These are phyloP conservation scores for Podospora didyma DNA, from an alignment of 495 filamentous ascomycete genomes.

Conservation along the genomic window DNA sequence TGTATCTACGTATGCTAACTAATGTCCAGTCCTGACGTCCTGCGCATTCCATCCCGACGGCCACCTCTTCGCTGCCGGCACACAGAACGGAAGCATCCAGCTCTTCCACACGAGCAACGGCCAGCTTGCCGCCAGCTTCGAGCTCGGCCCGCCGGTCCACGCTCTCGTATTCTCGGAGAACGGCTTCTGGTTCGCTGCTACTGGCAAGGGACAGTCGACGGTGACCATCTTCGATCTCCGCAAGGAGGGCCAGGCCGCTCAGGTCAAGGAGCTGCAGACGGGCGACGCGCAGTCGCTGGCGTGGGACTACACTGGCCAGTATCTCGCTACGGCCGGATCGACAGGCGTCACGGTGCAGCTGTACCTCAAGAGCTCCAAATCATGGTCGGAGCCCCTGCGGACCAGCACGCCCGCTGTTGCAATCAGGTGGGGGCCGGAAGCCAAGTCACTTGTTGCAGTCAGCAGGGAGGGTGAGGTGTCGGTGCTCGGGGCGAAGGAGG, in stretches of 20 bases:
- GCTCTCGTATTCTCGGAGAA: constrained; percentile 90
- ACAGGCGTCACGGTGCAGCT: constrained; percentile 82
- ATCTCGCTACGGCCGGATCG: constrained; percentile 75
- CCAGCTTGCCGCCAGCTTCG: constrained; percentile 64
- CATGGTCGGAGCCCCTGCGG: constrained; percentile 82
- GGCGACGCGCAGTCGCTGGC: constrained; percentile 68
- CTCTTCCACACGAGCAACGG: constrained; percentile 80
- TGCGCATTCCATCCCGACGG: constrained; percentile 94
- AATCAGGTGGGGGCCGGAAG: constrained; percentile 71
- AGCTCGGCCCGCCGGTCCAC: constrained; percentile 61
- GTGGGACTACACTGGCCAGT: constrained; percentile 97
- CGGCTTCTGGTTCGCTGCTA: constrained; percentile 88
- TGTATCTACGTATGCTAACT: constrained; percentile 29
- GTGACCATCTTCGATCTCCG: constrained; percentile 89
- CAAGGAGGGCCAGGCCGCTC: constrained; percentile 70
- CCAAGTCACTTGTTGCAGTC: constrained; percentile 69
- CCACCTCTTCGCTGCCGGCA: constrained; percentile 83
- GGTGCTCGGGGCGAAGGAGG: constrained; percentile 49
- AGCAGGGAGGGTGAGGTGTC: constrained; percentile 70
- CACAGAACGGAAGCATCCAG: constrained; percentile 69
- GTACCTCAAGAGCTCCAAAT: constrained; percentile 76
- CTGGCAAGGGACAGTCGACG: constrained; percentile 63
- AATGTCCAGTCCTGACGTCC: constrained; percentile 64
- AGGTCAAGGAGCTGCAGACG: constrained; percentile 76
- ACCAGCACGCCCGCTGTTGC: constrained; percentile 69